Conservation (phyloP, 163 green algal genomes). For the Chloroidium sp. region DNA sequence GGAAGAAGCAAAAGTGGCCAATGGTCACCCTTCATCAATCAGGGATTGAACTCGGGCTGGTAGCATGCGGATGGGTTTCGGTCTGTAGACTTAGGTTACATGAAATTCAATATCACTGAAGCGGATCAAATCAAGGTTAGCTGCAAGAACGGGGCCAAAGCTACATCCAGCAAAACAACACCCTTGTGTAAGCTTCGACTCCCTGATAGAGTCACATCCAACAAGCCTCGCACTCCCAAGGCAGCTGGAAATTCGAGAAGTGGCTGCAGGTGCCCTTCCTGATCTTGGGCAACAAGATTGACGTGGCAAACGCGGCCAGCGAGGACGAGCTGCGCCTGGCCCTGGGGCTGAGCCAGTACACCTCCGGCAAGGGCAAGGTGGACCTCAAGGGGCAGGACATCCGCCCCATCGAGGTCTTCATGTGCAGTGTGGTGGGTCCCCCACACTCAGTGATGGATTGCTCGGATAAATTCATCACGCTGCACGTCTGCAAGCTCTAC, state of each 20-base stretch:
- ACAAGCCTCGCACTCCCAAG: no score
- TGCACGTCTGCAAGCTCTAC: neutral
- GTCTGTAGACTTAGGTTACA: no score
- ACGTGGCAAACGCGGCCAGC: constrained; percentile 70
- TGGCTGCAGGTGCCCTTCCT: constrained; percentile 82
- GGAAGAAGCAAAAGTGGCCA: no score
- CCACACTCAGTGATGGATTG: no score
- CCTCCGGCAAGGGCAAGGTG: constrained; percentile 96
- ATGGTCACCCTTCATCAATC: no score
- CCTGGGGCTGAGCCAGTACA: constrained; percentile 88
- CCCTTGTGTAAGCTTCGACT: no score
- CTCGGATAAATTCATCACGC: neutral
- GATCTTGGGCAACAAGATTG: constrained; percentile 99
- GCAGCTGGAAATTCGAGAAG: neutral
- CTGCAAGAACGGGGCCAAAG: neutral
- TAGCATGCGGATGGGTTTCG: no score
- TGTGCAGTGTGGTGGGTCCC: constrained; percentile 81
- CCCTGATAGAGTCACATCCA: no score
- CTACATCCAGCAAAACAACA: neutral
- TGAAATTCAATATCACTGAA: no score
- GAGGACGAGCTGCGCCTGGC: constrained; percentile 90
- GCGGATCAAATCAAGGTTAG: no score
- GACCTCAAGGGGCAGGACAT: constrained; percentile 78
- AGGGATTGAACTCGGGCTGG: no score
- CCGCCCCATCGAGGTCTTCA: constrained; percentile 92